These are phyloP conservation scores for Pyracantha coccinea DNA, from an alignment of 331 rosid genomes.

Conservation along the genomic window DNA sequence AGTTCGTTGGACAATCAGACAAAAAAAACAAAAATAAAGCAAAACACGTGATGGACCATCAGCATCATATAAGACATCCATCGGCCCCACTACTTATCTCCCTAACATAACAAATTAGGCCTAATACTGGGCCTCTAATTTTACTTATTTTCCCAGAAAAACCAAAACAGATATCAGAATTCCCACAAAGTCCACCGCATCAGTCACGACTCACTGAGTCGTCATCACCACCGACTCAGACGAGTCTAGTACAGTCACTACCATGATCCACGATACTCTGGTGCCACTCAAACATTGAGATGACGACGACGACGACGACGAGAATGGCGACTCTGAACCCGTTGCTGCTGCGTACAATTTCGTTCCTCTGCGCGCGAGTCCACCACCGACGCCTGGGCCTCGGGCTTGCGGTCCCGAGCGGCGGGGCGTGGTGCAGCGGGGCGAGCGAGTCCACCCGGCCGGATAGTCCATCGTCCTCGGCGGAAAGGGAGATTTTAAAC, in stretches of 20 bases:
- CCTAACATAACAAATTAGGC: too few species aligned
- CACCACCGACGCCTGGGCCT: constrained; percentile 21
- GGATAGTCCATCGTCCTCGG: constrained; percentile 1
- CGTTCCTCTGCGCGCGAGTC: constrained; percentile 39
- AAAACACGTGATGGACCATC: too few species aligned
- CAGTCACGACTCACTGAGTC: not conserved
- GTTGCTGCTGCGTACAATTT: constrained; percentile 28
- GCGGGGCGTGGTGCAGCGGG: constrained; percentile 33
- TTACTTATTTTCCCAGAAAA: too few species aligned
- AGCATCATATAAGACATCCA: too few species aligned
- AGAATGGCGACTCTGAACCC: constrained; percentile 42
- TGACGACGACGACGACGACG: not conserved
- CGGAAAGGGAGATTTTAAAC: too few species aligned
- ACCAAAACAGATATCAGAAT: not conserved
- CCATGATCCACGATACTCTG: not conserved
- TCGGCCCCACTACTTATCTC: too few species aligned
- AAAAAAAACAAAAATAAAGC: too few species aligned
- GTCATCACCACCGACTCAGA: not conserved
- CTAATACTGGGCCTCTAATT: too few species aligned
- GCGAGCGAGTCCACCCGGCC: constrained; percentile 22
- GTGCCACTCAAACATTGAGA: not conserved
- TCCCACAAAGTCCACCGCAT: not conserved
- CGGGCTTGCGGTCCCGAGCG: constrained; percentile 7
- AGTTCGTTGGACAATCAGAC: too few species aligned
- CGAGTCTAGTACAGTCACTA: not conserved